Evolutionary conservation across 352 stramenopile genomes (phyloP).

Genomic region (Peronosclerospora sorghi): DNA sequence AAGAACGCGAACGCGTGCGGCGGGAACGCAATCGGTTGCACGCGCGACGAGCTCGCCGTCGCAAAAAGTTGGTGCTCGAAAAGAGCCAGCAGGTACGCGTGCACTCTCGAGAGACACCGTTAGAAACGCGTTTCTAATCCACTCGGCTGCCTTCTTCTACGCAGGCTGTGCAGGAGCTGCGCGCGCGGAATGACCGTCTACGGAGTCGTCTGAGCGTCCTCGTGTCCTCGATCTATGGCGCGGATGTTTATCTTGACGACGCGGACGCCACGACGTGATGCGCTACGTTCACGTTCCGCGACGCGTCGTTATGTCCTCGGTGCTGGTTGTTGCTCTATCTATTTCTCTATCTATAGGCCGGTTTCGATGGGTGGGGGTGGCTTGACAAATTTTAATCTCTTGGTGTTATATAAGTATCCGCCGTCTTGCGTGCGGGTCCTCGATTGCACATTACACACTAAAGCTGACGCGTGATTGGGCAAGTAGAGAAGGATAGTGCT

Average conservation of each 20-base stretch:
- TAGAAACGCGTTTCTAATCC: background rate
- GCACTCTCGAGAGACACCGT: background rate
- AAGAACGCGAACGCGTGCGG: conserved; percentile 58
- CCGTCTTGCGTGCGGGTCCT: too few species aligned
- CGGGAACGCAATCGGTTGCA: conserved; percentile 68
- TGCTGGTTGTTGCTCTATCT: conserved; percentile 18
- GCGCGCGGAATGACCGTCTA: conserved; percentile 51
- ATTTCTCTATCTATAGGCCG: conserved; percentile 23
- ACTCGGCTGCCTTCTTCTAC: conserved; percentile 1
- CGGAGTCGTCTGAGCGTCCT: conserved; percentile 42
- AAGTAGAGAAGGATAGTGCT: too few species aligned
- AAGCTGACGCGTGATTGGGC: too few species aligned
- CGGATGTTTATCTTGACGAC: conserved; percentile 17
- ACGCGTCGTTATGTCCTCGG: background rate
- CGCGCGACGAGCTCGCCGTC: conserved; percentile 53
- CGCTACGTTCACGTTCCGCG: background rate
- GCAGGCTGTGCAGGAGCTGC: conserved; percentile 50
- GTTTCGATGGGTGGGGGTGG: too few species aligned
- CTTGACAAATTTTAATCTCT: too few species aligned
- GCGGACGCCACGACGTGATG: conserved; percentile 20
- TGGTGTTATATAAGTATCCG: too few species aligned
- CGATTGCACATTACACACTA: too few species aligned
- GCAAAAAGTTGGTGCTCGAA: conserved; percentile 75
- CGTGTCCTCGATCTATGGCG: conserved; percentile 57
- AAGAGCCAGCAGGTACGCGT: conserved; percentile 50